Evolutionary conservation across 2,329 filamentous ascomycete species (phyloP).

Genomic region (Leptographium galeiforme): DNA sequence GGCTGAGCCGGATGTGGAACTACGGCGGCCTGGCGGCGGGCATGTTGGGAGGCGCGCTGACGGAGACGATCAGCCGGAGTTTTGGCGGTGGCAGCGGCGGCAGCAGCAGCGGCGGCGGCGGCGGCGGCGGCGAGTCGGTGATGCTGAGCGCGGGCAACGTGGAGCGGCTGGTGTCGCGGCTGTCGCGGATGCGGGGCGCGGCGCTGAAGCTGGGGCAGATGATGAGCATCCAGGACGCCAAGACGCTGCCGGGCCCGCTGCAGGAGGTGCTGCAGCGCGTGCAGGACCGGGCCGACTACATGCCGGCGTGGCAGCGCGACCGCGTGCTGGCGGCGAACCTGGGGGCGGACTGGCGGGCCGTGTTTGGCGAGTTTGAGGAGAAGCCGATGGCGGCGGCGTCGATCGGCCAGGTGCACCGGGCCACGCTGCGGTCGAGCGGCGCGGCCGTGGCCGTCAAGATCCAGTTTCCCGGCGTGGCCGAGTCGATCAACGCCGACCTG

Average conservation of each 20-base stretch:
- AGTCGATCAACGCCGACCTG: constrained; percentile 91
- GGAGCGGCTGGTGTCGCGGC: constrained; percentile 80
- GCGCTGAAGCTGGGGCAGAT: constrained; percentile 96
- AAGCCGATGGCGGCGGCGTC: constrained; percentile 89
- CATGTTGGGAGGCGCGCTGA: constrained; percentile 86
- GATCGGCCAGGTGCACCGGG: constrained; percentile 90
- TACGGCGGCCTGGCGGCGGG: constrained; percentile 87
- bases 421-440: constrained; percentile 61
- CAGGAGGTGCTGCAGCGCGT: constrained; percentile 86
- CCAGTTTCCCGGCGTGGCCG: constrained; percentile 90
- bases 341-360: constrained; percentile 67
- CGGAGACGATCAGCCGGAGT: constrained; percentile 68
- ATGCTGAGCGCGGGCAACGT: constrained; percentile 84
- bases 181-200: constrained; percentile 92
- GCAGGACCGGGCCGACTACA: constrained; percentile 93
- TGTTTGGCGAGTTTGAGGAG: constrained; percentile 79
- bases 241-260: constrained; percentile 79
- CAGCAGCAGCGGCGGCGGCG: constrained; percentile 46
- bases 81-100: constrained; percentile 54
- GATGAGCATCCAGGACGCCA: constrained; percentile 95
- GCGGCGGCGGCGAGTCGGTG: constrained; percentile 51
- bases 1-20: constrained; percentile 82
- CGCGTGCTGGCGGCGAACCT: constrained; percentile 68
- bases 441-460: constrained; percentile 84
- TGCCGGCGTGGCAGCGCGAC: constrained; percentile 88